Base-by-base conservation (phyloP, 306 rosid genomes). In the Astragalus membranaceus region DNA sequence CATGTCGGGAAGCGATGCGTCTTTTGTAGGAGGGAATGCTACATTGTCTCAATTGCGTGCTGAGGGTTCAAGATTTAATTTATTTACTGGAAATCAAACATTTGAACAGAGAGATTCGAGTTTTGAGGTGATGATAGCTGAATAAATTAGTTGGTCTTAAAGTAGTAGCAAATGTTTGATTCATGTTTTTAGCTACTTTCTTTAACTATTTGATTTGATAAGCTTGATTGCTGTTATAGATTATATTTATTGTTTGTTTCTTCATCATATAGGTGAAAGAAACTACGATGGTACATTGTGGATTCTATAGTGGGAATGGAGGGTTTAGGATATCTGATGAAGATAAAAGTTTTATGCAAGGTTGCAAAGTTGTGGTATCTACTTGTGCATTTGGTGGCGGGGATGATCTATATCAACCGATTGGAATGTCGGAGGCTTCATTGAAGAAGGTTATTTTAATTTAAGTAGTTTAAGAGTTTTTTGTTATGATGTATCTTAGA, bases 51-150 rank as follows among this genome's bases (percentile, higher is more conserved):
- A 54, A 44, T 86, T 73, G 66, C 78, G 72, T 30, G 13, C 79
- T 0, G 84, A 84, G 56, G 84, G 47, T 43, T 70, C 81, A 0
- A 70, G 91, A 75, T 90, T 87, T 85, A 94, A 90, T 86, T 82
- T 83, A 16, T 94, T 94, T 80, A 87, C 97, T 10, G 99, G 99
- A 76, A 86, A 86, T 64, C 99, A 91, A 83, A 88, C 89, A 72
- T 75, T 91, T 62, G 83, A 88, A 52, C 83, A 84, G 77, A 88
- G 99, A 75, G 85, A 81, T 12, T 64, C 63, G 49, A 82, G 92
- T 81, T 94, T 85, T 69, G 81, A 94, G 96, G 99, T 94, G 72
- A 82, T 76, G 62, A 81, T 55, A 76, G 12, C 33, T 72, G 32
- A 53, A 67, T 67, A 30, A 58, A n/a, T 70, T 36, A 14, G 41